Conservation (phyloP, 176 grass and related monocot species). For the Triticum aestivum region IWGSC_CS_RefSeq_v2.1 NC_057806.1:686786881-686787380, state of each 20-base stretch:
- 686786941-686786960: background rate
- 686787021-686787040: background rate
- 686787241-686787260: too few relatives aligned
- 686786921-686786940: background rate
- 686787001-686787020: background rate
- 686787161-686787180: background rate
- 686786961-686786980: background rate
- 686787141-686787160: background rate
- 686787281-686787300: background rate
- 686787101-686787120: background rate
- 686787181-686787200: slow-evolving; percentile 7
- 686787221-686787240: too few relatives aligned
- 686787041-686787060: background rate
- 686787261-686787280: too few relatives aligned
- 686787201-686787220: background rate
- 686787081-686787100: background rate
- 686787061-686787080: background rate
- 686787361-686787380: background rate
- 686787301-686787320: background rate
- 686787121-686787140: background rate
- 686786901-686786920: background rate
- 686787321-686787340: background rate
- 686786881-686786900: too few relatives aligned
- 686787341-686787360: too few relatives aligned
- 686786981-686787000: background rate